A percentile compares a stretch with the other conserved stretches of the same genome.
Conservation (phyloP, 2,329 filamentous ascomycete genomes). For the Zymoseptoria brevis region DNA sequence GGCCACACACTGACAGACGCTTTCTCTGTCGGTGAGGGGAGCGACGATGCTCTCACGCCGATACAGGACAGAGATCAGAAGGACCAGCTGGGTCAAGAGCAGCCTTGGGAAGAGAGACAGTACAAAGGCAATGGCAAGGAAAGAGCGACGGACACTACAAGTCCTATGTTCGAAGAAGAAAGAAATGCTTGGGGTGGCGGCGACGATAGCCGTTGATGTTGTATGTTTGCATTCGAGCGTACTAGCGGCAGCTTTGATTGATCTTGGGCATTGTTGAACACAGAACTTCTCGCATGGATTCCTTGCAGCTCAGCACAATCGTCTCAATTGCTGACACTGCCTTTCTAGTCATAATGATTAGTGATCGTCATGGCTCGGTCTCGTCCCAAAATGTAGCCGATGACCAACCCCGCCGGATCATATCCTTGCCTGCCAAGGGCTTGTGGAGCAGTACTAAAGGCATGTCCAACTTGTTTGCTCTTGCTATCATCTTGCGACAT, state of each 20-base stretch:
- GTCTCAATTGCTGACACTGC: too few relatives aligned
- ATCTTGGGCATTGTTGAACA: not conserved
- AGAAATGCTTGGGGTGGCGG: conserved; percentile 17
- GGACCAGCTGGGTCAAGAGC: conserved; percentile 21
- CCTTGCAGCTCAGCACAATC: too few relatives aligned
- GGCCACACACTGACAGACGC: conserved; percentile 40
- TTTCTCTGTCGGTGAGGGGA: conserved; percentile 36
- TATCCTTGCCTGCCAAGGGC: not conserved
- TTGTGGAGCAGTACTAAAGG: not conserved
- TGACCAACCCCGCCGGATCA: not conserved
- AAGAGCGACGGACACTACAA: conserved; percentile 6
- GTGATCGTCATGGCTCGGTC: not conserved
- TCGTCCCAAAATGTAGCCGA: not conserved
- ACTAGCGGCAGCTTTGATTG: not conserved
- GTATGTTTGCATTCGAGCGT: not conserved
- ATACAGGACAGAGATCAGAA: conserved; percentile 12
- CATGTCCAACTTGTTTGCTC: not conserved
- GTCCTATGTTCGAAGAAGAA: conserved; percentile 23
- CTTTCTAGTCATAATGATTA: not conserved
- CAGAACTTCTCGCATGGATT: not conserved
- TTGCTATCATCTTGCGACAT: not conserved
- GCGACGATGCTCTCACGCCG: conserved; percentile 25
- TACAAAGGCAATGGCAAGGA: conserved; percentile 10
- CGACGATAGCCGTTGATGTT: not conserved
- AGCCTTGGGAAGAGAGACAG: conserved; percentile 27